A percentile compares a stretch with the other conserved stretches of the same genome.
These are phyloP conservation scores for Agastache rugosa DNA, from an alignment of 257 asterid genomes.

Conservation along the genomic window DNA sequence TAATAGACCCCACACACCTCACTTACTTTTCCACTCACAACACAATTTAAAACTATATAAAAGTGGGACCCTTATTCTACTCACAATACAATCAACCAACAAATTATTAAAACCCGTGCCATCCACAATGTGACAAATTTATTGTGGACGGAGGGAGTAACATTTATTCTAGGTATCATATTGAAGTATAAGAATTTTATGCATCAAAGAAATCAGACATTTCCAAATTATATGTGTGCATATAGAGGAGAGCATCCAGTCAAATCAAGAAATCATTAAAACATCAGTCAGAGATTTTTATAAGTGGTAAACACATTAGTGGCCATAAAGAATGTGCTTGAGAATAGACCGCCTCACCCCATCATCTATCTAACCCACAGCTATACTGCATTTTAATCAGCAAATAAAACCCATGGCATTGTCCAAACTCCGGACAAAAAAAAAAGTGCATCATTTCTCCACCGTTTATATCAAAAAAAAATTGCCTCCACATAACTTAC, in stretches of 20 bases:
- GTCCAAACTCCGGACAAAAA: not conserved
- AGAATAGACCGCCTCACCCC: not conserved
- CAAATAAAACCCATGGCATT: not conserved
- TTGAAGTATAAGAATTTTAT: not conserved
- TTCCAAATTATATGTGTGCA: not conserved
- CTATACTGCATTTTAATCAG: not conserved
- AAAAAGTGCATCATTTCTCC: conserved; percentile 10
- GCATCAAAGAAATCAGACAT: not conserved
- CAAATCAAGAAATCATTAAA: conserved; percentile 1
- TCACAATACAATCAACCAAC: too few species aligned
- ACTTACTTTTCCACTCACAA: too few species aligned
- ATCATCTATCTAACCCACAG: conserved; percentile 8
- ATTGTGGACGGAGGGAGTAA: too few species aligned
- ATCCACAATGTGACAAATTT: too few species aligned
- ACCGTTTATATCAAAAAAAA: not conserved
- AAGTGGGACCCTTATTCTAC: too few species aligned
- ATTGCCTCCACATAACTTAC: not conserved
- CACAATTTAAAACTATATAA: too few species aligned
- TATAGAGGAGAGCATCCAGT: not conserved
- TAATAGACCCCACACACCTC: too few species aligned
- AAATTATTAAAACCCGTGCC: too few species aligned
- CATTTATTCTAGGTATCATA: conserved; percentile 21
- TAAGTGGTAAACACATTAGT: not conserved
- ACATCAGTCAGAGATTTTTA: not conserved
- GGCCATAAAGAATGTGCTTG: not conserved